These are phyloP conservation scores for Lachancea fermentati DNA, from an alignment of 805 yeast genomes.

Conservation along the genomic window DNA sequence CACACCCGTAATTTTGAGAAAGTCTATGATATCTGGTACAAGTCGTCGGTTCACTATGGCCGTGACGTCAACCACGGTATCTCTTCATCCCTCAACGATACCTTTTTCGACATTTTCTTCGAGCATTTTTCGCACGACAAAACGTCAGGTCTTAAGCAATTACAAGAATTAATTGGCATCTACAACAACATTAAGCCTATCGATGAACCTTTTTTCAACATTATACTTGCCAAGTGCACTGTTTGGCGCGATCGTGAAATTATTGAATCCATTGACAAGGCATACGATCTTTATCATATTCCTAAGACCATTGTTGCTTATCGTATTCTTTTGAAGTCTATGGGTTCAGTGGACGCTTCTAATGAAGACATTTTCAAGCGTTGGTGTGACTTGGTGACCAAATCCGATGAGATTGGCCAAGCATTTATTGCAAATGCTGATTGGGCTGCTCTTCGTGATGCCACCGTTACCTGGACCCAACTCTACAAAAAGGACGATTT, in stretches of 20 bases:
- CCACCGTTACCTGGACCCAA: slow-evolving; percentile 45
- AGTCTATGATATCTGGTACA: slow-evolving; percentile 57
- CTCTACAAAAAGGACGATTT: slow-evolving; percentile 11
- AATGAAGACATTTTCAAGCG: slow-evolving; percentile 47
- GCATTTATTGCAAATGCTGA: slow-evolving; percentile 72
- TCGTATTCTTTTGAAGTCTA: slow-evolving; percentile 66
- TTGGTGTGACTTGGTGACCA: slow-evolving; percentile 49
- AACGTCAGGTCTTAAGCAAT: slow-evolving; percentile 49
- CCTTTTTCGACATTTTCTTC: slow-evolving; percentile 65
- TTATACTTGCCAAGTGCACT: slow-evolving; percentile 58
- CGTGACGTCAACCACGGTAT: slow-evolving; percentile 58
- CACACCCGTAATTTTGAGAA: slow-evolving; percentile 52
- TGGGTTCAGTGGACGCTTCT: slow-evolving; percentile 54
- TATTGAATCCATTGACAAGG: slow-evolving; percentile 55
- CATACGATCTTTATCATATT: slow-evolving; percentile 53
- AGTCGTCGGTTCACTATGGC: slow-evolving; percentile 54
- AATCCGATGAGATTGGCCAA: slow-evolving; percentile 49
- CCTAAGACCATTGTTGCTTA: slow-evolving; percentile 62
- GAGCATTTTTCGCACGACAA: slow-evolving; percentile 43
- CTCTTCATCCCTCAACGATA: slow-evolving; percentile 64
- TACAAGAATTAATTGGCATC: slow-evolving; percentile 50
- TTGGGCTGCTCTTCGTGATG: slow-evolving; percentile 79
- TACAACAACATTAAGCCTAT: slow-evolving; percentile 53
- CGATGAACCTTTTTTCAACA: slow-evolving; percentile 80
- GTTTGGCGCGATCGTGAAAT: slow-evolving; percentile 65